Conservation (phyloP, 208 protist genomes). For the Leptomonas pyrrhocoris region DNA sequence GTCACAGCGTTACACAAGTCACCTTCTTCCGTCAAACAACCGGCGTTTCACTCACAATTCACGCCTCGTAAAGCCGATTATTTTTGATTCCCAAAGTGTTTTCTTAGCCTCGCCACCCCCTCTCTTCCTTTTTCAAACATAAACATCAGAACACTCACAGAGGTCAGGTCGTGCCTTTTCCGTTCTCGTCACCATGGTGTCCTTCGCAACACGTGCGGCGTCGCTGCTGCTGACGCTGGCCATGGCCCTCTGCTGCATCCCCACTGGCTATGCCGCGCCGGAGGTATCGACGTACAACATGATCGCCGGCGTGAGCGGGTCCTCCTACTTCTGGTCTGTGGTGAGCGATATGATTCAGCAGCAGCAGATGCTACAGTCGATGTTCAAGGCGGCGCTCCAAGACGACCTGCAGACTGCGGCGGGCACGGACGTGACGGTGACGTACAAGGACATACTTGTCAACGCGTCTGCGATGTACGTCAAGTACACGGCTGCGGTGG, state of each 20-base stretch:
- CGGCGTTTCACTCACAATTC: no score
- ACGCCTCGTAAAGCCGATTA: no score
- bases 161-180: no score
- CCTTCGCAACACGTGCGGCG: neutral
- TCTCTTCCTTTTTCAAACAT: no score
- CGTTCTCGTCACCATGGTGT: neutral
- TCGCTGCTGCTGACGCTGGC: conserved; percentile 8
- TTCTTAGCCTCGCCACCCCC: no score
- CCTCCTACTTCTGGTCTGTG: conserved; percentile 11
- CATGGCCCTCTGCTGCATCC: neutral
- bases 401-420: neutral
- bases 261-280: neutral
- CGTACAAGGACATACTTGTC: neutral
- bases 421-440: conserved; percentile 6
- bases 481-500: neutral
- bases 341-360: neutral
- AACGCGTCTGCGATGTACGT: conserved; percentile 16
- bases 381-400: neutral
- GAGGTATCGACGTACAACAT: neutral
- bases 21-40: no score
- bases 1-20: no score
- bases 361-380: neutral
- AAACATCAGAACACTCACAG: no score
- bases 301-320: conserved; percentile 6
- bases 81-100: no score